These are phyloP conservation scores for Nannochloropsis oceanica DNA, from an alignment of 108 stramenopile genomes.

Conservation along the genomic window DNA sequence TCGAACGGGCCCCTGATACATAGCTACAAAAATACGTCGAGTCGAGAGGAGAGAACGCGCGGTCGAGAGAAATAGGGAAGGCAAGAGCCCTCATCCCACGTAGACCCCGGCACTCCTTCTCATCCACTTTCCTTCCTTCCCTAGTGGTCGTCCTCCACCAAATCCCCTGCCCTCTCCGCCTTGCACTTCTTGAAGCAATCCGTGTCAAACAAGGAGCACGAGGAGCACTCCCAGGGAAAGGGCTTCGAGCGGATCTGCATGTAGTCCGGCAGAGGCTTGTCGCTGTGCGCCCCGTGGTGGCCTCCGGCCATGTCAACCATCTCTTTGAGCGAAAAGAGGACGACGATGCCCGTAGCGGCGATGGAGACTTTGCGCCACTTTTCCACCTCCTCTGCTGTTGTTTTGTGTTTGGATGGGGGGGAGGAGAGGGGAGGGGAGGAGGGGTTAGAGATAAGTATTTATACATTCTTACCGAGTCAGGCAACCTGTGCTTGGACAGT, in stretches of 20 bases:
- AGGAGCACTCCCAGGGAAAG: constrained; percentile 84
- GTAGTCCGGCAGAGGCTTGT: constrained; percentile 53
- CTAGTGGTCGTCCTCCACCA: background rate
- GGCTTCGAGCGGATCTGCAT: constrained; percentile 79
- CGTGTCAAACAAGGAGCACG: constrained; percentile 67
- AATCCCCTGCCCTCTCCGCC: constrained; percentile 48
- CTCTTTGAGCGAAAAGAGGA: constrained; percentile 49
- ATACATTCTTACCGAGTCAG: too few relatives aligned
- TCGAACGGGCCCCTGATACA: too few relatives aligned
- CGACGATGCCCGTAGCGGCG: constrained; percentile 48
- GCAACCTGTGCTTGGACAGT: too few relatives aligned
- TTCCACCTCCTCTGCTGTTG: constrained; percentile 45
- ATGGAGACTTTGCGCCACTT: constrained; percentile 67
- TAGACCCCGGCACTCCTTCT: background rate
- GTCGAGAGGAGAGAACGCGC: too few relatives aligned
- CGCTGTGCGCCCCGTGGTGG: constrained; percentile 44
- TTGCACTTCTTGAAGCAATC: constrained; percentile 89
- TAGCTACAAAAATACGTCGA: too few relatives aligned
- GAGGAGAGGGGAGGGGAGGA: too few relatives aligned
- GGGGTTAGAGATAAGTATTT: too few relatives aligned
- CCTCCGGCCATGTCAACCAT: constrained; percentile 47
- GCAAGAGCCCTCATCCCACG: too few relatives aligned
- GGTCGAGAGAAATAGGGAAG: too few relatives aligned
- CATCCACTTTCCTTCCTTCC: background rate
- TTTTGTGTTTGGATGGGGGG: too few relatives aligned